These are phyloP conservation scores for Cercospora sesami DNA, from an alignment of 2,329 filamentous ascomycete genomes.

Conservation along the genomic window DNA sequence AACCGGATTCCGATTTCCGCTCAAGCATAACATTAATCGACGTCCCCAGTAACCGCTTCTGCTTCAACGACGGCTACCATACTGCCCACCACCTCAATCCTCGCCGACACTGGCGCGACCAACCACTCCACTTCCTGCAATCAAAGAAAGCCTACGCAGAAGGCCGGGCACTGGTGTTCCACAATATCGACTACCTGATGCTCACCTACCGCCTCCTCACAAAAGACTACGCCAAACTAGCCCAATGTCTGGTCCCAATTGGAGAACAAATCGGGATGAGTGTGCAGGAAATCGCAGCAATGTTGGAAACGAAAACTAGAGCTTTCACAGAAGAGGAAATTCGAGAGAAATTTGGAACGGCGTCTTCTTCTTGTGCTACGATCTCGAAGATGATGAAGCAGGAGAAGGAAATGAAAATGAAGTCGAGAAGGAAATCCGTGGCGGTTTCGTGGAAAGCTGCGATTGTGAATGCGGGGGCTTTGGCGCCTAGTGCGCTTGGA, in stretches of 20 bases:
- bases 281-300: conserved; percentile 61
- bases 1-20: conserved; percentile 74
- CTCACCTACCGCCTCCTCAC: conserved; percentile 67
- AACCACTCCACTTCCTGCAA: conserved; percentile 70
- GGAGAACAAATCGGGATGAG: conserved; percentile 68
- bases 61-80: conserved; percentile 81
- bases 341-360: conserved; percentile 52
- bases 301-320: conserved; percentile 66
- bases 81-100: conserved; percentile 80
- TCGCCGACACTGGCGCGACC: conserved; percentile 76
- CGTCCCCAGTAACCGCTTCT: conserved; percentile 76
- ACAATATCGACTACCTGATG: conserved; percentile 79
- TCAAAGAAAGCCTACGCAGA: conserved; percentile 66
- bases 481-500: conserved; percentile 5
- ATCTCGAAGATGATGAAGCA: conserved; percentile 1
- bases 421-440: not conserved
- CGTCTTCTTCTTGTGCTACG: not conserved
- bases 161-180: conserved; percentile 72
- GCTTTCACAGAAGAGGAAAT: conserved; percentile 67
- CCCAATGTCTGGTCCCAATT: conserved; percentile 70
- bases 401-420: not conserved
- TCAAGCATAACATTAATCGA: conserved; percentile 79
- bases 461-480: not conserved
- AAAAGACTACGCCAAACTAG: conserved; percentile 71
- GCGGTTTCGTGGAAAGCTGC: conserved; percentile 1